Evolutionary conservation across 1,139 yeast species (phyloP).

Genomic region (Hemisphaericaspora subhashii): DNA sequence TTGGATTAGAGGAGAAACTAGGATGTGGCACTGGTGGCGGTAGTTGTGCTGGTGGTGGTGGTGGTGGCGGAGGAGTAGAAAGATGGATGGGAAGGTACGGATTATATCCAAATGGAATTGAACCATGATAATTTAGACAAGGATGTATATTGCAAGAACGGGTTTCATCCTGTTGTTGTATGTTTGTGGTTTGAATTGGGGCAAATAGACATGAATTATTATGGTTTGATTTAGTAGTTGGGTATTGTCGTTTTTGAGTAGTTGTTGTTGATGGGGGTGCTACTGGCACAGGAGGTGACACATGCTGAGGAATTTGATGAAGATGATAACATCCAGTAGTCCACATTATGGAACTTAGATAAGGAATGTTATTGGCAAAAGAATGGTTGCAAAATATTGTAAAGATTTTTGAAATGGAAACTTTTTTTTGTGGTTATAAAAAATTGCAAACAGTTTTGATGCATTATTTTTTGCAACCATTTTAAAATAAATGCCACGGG

Average conservation of each 20-base stretch:
- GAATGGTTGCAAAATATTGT: no score
- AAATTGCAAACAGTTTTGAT: no score
- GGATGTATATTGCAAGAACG: no score
- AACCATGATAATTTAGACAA: no score
- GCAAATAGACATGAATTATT: background rate
- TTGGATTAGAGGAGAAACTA: background rate
- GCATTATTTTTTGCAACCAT: no score
- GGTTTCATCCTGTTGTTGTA: background rate
- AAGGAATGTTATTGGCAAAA: background rate
- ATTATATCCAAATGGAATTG: slow-evolving; percentile 1
- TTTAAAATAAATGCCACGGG: no score
- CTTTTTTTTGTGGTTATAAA: no score
- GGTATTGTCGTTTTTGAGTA: background rate
- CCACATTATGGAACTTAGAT: background rate
- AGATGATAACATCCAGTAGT: background rate
- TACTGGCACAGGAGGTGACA: background rate
- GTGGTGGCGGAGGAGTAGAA: background rate
- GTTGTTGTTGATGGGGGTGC: no score
- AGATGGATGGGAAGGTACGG: background rate
- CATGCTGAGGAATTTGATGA: background rate
- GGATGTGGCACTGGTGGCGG: no score
- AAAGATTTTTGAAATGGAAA: no score
- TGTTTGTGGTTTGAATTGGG: background rate
- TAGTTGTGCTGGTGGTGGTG: no score
- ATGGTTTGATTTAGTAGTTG: background rate